Percentiles rank a stretch among this genome's conserved stretches.
phyloP scores from a whole-genome alignment of 164 flowering plant species.

The Kingdonia uniflora region DNA sequence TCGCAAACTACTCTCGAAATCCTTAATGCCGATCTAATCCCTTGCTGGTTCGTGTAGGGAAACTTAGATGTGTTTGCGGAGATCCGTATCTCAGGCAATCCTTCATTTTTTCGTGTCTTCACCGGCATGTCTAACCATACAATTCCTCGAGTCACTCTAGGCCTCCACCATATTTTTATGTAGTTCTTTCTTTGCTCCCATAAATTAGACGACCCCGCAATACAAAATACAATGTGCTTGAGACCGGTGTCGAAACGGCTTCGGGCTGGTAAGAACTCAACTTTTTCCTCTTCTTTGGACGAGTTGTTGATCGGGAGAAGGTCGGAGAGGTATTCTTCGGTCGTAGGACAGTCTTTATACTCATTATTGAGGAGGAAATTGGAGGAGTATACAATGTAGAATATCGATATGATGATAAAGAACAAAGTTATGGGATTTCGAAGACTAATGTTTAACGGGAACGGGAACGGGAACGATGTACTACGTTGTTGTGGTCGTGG shows the following conservation, averaged over 20 bases:
- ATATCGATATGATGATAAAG: conserved; percentile 1
- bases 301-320: too few relatives aligned
- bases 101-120: conserved; percentile 7
- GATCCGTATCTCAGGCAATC: conserved; percentile 18
- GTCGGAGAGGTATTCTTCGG: too few relatives aligned
- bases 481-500: too few relatives aligned
- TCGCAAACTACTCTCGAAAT: conserved; percentile 28
- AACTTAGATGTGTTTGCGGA: conserved; percentile 21
- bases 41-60: conserved; percentile 20
- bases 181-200: conserved; percentile 30
- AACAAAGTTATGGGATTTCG: conserved; percentile 11
- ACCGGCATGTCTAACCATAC: conserved; percentile 25
- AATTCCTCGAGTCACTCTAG: conserved; percentile 16
- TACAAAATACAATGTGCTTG: conserved; percentile 26
- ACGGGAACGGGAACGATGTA: conserved; percentile 4
- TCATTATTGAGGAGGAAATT: conserved; percentile 12
- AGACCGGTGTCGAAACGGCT: conserved; percentile 9
- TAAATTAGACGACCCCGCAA: conserved; percentile 26
- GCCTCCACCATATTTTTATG: conserved; percentile 29
- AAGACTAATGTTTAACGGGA: neutral
- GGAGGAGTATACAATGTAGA: conserved; percentile 8
- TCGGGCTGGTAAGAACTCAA: neutral
- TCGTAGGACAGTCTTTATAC: conserved; percentile 5
- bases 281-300: neutral
- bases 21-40: conserved; percentile 19